These are phyloP conservation scores for Viscum album DNA, from an alignment of 177 flowering plant genomes.

Conservation along the genomic window DNA sequence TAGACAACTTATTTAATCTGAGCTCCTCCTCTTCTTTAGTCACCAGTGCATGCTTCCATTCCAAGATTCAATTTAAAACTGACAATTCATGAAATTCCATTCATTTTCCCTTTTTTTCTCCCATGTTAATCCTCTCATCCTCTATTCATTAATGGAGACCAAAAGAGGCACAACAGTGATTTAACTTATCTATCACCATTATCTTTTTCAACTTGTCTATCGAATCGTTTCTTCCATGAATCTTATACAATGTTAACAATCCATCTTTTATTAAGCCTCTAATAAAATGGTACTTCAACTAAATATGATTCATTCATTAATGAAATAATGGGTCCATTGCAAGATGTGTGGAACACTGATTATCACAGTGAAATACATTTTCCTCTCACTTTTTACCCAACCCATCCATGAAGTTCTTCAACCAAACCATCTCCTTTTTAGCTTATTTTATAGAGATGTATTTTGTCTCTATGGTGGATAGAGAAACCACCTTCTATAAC, in stretches of 20 bases:
- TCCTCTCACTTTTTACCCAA: not conserved
- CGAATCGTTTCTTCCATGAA: not conserved
- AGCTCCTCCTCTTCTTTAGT: too few relatives aligned
- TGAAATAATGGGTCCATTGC: not conserved
- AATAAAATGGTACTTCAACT: not conserved
- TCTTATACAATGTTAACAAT: not conserved
- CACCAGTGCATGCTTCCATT: too few relatives aligned
- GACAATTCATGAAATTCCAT: too few relatives aligned
- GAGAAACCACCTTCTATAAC: not conserved
- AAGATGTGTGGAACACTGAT: not conserved
- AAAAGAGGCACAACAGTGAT: not conserved
- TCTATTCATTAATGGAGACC: too few relatives aligned
- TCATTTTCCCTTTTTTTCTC: too few relatives aligned
- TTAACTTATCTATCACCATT: not conserved
- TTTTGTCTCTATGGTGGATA: not conserved
- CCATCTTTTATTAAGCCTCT: not conserved
- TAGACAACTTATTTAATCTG: too few relatives aligned
- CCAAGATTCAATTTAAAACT: too few relatives aligned
- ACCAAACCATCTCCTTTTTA: not conserved
- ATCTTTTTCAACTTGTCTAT: not conserved
- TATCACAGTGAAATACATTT: not conserved
- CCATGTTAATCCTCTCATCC: too few relatives aligned
- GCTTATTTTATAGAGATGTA: not conserved
- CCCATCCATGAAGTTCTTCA: not conserved
- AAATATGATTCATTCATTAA: not conserved